phyloP scores from a whole-genome alignment of 208 protist genomes.

The Trypanosoma mega region DNA sequence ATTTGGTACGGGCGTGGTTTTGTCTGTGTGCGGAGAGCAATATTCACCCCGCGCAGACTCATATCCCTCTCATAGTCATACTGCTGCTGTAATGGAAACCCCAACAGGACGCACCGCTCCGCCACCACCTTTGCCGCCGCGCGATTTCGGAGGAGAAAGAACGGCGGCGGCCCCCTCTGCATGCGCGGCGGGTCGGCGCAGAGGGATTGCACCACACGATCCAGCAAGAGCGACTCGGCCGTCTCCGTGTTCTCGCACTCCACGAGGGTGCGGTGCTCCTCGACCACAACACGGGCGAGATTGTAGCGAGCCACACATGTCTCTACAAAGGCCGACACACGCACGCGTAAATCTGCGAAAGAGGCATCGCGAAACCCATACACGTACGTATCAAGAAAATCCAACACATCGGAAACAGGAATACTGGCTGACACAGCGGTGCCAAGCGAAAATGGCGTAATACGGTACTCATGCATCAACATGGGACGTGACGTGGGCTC shows the following conservation, averaged over 20 bases:
- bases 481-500: slow-evolving; percentile 94
- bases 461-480: slow-evolving; percentile 97
- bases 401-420: slow-evolving; percentile 83
- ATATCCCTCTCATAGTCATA: slow-evolving; percentile 81
- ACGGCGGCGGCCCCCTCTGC: slow-evolving; percentile 22
- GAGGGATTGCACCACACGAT: slow-evolving; percentile 54
- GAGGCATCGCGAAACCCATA: slow-evolving; percentile 56
- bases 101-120: slow-evolving; percentile 70
- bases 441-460: slow-evolving; percentile 97
- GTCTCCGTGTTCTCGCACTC: slow-evolving; percentile 62
- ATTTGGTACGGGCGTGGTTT: slow-evolving; percentile 81
- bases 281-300: slow-evolving; percentile 71
- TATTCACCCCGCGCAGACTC: slow-evolving; percentile 52
- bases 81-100: slow-evolving; percentile 80
- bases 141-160: slow-evolving; percentile 55
- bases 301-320: slow-evolving; percentile 80
- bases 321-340: slow-evolving; percentile 58
- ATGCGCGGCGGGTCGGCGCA: slow-evolving; percentile 36
- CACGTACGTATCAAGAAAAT: slow-evolving; percentile 73
- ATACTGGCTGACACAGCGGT: slow-evolving; percentile 96
- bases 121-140: slow-evolving; percentile 62
- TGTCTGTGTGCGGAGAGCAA: slow-evolving; percentile 70
- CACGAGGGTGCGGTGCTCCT: slow-evolving; percentile 53
- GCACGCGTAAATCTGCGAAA: neutral
- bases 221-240: slow-evolving; percentile 45